These are phyloP conservation scores for Phytophthora pinifolia DNA, from an alignment of 352 stramenopile genomes.

Conservation along the genomic window DNA sequence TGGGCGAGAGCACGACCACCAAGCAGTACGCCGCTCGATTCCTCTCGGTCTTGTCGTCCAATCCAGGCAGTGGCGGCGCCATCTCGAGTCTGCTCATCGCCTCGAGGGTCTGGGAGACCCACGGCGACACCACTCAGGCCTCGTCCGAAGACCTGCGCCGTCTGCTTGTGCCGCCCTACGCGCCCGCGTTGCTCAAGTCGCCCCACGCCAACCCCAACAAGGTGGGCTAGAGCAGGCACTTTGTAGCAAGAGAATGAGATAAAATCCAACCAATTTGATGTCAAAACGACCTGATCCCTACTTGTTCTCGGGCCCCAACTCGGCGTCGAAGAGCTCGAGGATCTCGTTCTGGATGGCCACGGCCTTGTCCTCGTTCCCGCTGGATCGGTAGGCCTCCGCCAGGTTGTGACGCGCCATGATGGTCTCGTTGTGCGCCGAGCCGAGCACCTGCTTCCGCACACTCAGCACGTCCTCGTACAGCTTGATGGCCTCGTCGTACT, in stretches of 20 bases:
- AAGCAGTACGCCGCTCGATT: conserved; percentile 86
- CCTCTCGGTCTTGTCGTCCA: conserved; percentile 80
- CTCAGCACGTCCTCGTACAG: conserved; percentile 71
- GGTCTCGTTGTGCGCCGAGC: conserved; percentile 69
- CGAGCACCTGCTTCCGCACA: conserved; percentile 64
- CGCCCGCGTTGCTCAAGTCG: conserved; percentile 73
- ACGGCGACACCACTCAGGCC: conserved; percentile 79
- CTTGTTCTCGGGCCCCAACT: conserved; percentile 32
- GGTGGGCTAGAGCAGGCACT: conserved; percentile 48
- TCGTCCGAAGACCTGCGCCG: conserved; percentile 80
- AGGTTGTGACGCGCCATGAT: conserved; percentile 86
- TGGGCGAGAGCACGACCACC: conserved; percentile 75
- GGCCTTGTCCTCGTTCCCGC: conserved; percentile 76
- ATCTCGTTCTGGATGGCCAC: conserved; percentile 81
- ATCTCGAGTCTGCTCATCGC: conserved; percentile 81
- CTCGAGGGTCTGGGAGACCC: conserved; percentile 81
- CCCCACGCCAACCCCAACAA: conserved; percentile 87
- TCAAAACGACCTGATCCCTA: conserved; percentile 21
- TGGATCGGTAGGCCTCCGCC: conserved; percentile 73
- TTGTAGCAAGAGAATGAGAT: conserved; percentile 25
- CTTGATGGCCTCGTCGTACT: conserved; percentile 66
- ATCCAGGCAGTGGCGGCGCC: conserved; percentile 78
- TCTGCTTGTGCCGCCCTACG: conserved; percentile 69
- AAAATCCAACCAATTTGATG: conserved; percentile 20
- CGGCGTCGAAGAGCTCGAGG: conserved; percentile 68